Conservation (phyloP, 1,284 basidiomycete genomes). For the Rhodotorula sp. region DNA sequence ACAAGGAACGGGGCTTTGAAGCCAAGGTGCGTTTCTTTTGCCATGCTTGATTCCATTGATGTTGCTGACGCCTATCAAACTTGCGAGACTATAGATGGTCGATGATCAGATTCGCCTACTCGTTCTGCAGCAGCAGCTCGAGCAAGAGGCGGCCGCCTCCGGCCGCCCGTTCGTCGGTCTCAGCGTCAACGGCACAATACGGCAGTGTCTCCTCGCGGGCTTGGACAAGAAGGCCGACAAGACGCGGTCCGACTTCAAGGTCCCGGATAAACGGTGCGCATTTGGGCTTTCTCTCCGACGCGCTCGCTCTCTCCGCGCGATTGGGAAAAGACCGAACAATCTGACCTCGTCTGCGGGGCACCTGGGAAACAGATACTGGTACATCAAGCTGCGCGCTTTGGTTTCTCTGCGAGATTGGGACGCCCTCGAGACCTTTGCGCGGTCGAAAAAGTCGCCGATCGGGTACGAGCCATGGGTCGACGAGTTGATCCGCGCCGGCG, state of each 20-base stretch:
- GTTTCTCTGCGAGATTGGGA: constrained; percentile 77
- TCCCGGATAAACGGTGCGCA: constrained; percentile 78
- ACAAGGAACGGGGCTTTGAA: constrained; percentile 85
- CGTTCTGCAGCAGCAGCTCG: constrained; percentile 75
- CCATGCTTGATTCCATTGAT: background rate
- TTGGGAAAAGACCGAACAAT: no score
- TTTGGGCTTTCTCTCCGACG: background rate
- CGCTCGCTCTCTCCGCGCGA: background rate
- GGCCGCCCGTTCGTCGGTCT: constrained; percentile 66
- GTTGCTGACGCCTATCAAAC: background rate
- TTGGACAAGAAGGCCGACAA: constrained; percentile 83
- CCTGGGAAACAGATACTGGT: constrained; percentile 73
- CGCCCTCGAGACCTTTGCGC: constrained; percentile 74
- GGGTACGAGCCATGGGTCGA: constrained; percentile 92
- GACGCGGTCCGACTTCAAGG: constrained; percentile 78
- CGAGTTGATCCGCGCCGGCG: constrained; percentile 68
- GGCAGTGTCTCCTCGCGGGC: constrained; percentile 68
- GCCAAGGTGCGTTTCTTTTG: constrained; percentile 63
- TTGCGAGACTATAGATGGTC: constrained; percentile 65
- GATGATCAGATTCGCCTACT: constrained; percentile 80
- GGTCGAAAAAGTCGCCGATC: constrained; percentile 84
- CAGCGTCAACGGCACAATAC: constrained; percentile 79
- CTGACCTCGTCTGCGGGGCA: constrained; percentile 15
- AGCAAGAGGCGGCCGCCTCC: constrained; percentile 64
- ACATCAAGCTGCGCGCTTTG: constrained; percentile 79